phyloP scores from a whole-genome alignment of 1,139 yeast species.

The Blastobotrys aristatus region DNA sequence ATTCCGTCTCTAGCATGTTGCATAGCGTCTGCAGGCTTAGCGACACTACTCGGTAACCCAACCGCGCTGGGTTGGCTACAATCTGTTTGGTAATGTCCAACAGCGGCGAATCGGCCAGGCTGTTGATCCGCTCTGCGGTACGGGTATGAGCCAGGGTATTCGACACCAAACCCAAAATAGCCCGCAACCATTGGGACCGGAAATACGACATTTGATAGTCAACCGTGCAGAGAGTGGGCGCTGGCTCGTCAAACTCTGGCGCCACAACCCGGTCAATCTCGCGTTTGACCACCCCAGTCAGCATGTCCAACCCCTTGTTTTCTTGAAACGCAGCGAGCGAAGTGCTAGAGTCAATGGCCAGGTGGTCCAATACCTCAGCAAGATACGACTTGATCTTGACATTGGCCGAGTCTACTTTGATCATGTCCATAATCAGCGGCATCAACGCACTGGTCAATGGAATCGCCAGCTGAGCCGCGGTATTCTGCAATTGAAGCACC shows the following conservation, averaged over 20 bases:
- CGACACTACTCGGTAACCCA: constrained; percentile 68
- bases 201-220: constrained; percentile 58
- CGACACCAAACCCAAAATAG: constrained; percentile 55
- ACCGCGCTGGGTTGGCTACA: constrained; percentile 50
- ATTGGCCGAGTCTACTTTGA: constrained; percentile 46
- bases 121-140: constrained; percentile 74
- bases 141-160: constrained; percentile 65
- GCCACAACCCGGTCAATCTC: constrained; percentile 64
- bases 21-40: constrained; percentile 63
- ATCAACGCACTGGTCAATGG: constrained; percentile 68
- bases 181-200: constrained; percentile 47
- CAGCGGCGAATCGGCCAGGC: constrained; percentile 78
- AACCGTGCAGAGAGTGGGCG: constrained; percentile 48
- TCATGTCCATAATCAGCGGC: constrained; percentile 58
- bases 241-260: constrained; percentile 48
- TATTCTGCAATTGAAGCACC: constrained; percentile 27
- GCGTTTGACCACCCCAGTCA: constrained; percentile 57
- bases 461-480: constrained; percentile 34
- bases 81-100: constrained; percentile 57
- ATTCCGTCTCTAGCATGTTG: constrained; percentile 80
- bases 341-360: constrained; percentile 46
- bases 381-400: constrained; percentile 64
- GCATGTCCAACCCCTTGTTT: constrained; percentile 56
- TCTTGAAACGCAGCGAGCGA: constrained; percentile 58
- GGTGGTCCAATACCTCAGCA: constrained; percentile 53